A percentile compares a stretch with the other conserved stretches of the same genome.
Evolutionary conservation across 441 rosid species (phyloP).

Genomic region (Viola pubescens): DNA sequence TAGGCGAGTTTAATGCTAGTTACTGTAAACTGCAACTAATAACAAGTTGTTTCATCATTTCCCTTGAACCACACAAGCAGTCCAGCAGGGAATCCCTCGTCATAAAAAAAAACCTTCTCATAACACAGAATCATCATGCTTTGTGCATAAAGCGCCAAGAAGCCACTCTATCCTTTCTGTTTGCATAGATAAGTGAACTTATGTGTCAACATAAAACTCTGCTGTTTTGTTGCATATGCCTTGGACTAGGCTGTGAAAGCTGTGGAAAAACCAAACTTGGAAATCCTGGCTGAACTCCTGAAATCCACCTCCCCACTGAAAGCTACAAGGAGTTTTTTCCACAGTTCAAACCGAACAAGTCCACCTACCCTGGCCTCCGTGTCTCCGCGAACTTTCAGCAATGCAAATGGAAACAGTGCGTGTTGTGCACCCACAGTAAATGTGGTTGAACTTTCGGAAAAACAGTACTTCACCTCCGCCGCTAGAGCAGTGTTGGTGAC

Average conservation of each 20-base stretch:
- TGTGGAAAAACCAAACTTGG: constrained; percentile 38
- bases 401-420: constrained; percentile 29
- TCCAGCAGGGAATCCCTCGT: too few species aligned
- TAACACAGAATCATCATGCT: too few species aligned
- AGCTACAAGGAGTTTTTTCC: constrained; percentile 25
- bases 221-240: background rate
- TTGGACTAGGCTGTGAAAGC: constrained; percentile 23
- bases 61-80: too few species aligned
- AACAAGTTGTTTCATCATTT: too few species aligned
- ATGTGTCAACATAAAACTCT: background rate
- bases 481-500: constrained; percentile 36
- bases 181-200: background rate
- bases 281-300: constrained; percentile 19
- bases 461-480: constrained; percentile 39
- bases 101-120: too few species aligned
- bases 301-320: constrained; percentile 37
- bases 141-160: too few species aligned
- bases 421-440: constrained; percentile 39
- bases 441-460: constrained; percentile 14
- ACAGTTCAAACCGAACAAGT: constrained; percentile 32
- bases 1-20: too few species aligned
- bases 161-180: too few species aligned
- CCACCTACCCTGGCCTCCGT: constrained; percentile 29
- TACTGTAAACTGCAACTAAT: too few species aligned
- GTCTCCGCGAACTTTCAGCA: constrained; percentile 40